A percentile compares a stretch with the other conserved stretches of the same genome.
phyloP scores from a whole-genome alignment of 441 rosid genomes.

The Erodium texanum region DNA sequence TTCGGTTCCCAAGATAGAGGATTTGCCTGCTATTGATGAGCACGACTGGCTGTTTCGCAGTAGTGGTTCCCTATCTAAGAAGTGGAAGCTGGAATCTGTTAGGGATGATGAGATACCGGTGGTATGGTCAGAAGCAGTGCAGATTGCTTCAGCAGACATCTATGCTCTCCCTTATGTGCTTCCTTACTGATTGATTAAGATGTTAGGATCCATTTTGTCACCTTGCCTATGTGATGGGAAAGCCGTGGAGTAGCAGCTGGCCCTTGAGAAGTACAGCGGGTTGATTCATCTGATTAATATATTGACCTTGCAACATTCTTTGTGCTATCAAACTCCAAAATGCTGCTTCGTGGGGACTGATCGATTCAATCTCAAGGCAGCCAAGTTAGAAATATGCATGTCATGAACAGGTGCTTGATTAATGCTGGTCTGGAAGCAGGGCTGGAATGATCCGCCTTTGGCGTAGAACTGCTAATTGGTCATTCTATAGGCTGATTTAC shows the following conservation, averaged over 20 bases:
- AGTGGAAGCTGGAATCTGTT: constrained; percentile 15
- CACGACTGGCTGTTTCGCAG: constrained; percentile 32
- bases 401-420: neutral
- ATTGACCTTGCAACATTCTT: neutral
- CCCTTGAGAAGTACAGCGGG: neutral
- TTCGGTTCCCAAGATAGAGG: constrained; percentile 34
- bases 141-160: constrained; percentile 33
- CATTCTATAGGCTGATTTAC: neutral
- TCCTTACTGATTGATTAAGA: constrained; percentile 30
- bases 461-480: neutral
- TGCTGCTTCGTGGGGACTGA: neutral
- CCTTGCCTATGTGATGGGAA: neutral
- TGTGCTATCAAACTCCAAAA: neutral
- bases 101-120: constrained; percentile 21
- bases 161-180: constrained; percentile 42
- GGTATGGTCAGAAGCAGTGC: constrained; percentile 37
- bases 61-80: constrained; percentile 12
- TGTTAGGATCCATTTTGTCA: neutral
- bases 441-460: too few species aligned
- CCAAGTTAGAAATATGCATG: neutral
- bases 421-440: neutral
- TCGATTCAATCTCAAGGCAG: neutral
- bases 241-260: neutral
- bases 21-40: constrained; percentile 26
- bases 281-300: neutral